phyloP scores from a whole-genome alignment of 2,329 filamentous ascomycete species.

The Monilinia aucupariae region DNA sequence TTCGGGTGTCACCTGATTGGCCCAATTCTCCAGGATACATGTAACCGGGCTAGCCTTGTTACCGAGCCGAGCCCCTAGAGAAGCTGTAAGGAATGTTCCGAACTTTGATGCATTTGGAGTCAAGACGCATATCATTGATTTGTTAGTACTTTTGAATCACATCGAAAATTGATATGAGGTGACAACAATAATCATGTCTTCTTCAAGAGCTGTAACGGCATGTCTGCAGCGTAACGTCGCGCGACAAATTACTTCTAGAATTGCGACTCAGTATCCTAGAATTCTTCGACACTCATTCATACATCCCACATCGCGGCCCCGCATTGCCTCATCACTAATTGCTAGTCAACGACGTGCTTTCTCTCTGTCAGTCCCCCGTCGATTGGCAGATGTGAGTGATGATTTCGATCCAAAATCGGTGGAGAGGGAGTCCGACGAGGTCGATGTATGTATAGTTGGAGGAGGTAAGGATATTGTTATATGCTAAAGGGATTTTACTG shows the following conservation, averaged over 20 bases:
- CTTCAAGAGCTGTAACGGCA: slow-evolving; percentile 29
- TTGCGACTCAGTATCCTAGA: slow-evolving; percentile 20
- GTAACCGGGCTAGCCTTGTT: no score
- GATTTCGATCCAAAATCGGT: slow-evolving; percentile 61
- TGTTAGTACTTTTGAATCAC: background rate
- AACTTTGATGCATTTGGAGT: background rate
- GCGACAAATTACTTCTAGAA: slow-evolving; percentile 21
- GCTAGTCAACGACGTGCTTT: slow-evolving; percentile 38
- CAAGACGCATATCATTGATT: background rate
- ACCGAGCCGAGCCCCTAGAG: background rate
- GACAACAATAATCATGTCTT: slow-evolving; percentile 29
- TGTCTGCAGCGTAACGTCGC: slow-evolving; percentile 29
- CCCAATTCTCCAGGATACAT: background rate
- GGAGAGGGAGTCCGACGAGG: slow-evolving; percentile 86
- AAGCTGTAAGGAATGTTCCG: slow-evolving; percentile 11
- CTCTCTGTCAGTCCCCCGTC: slow-evolving; percentile 40
- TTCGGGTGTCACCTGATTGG: slow-evolving; percentile 19
- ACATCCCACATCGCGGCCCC: slow-evolving; percentile 24
- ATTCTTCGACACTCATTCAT: slow-evolving; percentile 21
- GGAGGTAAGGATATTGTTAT: slow-evolving; percentile 51
- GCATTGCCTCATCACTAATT: slow-evolving; percentile 18
- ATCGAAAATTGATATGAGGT: slow-evolving; percentile 29
- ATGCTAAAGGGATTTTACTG: slow-evolving; percentile 14
- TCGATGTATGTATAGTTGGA: slow-evolving; percentile 95
- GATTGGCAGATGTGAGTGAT: slow-evolving; percentile 45